Conservation (phyloP, 2,329 filamentous ascomycete genomes). For the Hymenotorrendiella dingleyae region DNA sequence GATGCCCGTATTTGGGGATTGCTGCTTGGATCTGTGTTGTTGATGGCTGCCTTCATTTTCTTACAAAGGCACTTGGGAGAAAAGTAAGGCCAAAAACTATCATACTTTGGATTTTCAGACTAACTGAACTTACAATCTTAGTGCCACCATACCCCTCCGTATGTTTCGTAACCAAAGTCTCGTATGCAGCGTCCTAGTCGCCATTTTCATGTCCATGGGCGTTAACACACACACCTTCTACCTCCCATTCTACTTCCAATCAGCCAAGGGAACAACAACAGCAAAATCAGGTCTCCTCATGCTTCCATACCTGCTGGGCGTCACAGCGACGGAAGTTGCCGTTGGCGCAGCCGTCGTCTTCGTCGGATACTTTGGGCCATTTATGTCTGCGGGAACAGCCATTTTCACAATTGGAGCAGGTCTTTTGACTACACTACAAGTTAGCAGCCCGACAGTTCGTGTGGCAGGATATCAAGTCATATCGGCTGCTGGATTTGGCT, state of each 20-base stretch:
- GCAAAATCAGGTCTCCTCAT: constrained; percentile 19
- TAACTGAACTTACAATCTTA: not conserved
- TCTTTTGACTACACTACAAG: constrained; percentile 45
- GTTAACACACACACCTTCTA: constrained; percentile 13
- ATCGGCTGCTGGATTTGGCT: constrained; percentile 48
- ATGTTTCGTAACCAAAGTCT: constrained; percentile 32
- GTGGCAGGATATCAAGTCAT: constrained; percentile 54
- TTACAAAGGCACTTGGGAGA: constrained; percentile 36
- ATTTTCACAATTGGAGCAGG: constrained; percentile 38
- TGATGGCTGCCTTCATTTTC: constrained; percentile 30
- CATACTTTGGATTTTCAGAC: no score
- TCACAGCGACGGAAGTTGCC: constrained; percentile 2
- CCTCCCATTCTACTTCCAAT: constrained; percentile 30
- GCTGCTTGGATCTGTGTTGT: constrained; percentile 30
- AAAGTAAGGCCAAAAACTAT: constrained; percentile 24
- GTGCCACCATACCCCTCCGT: constrained; percentile 34
- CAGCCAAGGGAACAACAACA: constrained; percentile 20
- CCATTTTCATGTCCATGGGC: constrained; percentile 3
- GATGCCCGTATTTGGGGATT: constrained; percentile 35
- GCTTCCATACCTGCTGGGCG: constrained; percentile 16
- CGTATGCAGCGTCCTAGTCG: not conserved
- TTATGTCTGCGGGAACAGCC: constrained; percentile 26
- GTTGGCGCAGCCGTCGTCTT: constrained; percentile 16
- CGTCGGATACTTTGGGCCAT: constrained; percentile 29
- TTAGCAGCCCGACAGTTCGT: constrained; percentile 17